Evolutionary conservation across 306 rosid genomes (phyloP).

Genomic region (Potentilla sterilis): DNA sequence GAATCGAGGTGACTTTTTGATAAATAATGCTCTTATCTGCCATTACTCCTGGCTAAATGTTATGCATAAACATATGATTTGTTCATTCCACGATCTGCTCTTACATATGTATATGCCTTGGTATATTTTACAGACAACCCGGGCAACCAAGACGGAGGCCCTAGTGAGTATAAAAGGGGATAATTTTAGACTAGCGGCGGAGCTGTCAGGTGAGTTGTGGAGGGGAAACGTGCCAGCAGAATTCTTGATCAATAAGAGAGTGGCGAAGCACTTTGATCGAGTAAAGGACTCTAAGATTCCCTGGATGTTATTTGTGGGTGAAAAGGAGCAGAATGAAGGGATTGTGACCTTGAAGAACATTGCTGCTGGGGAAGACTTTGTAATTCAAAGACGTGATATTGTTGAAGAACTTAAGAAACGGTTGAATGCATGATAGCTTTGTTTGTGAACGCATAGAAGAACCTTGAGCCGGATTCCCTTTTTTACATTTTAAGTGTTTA

Average conservation of each 20-base stretch:
- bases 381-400: constrained; percentile 43
- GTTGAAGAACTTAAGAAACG: constrained; percentile 62
- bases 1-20: not conserved
- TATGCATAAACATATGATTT: not conserved
- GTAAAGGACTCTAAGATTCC: constrained; percentile 75
- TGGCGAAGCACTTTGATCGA: constrained; percentile 62
- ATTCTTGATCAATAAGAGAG: constrained; percentile 57
- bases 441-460: not conserved
- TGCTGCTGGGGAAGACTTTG: constrained; percentile 36
- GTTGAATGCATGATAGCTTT: constrained; percentile 28
- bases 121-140: constrained; percentile 37
- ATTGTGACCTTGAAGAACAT: constrained; percentile 53
- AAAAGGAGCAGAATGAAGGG: constrained; percentile 67
- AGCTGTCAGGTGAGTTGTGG: constrained; percentile 79
- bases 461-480: not conserved
- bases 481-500: not conserved
- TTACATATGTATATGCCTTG: not conserved
- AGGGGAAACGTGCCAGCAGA: constrained; percentile 57
- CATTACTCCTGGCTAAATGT: not conserved
- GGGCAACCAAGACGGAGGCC: constrained; percentile 82
- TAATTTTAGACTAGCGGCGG: constrained; percentile 60
- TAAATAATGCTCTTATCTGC: not conserved
- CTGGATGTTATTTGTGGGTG: constrained; percentile 76
- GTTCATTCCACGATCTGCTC: not conserved
- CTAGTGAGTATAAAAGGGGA: constrained; percentile 73